Evolutionary conservation across 2,329 filamentous ascomycete species (phyloP), one percentile per base, ranked within the genome.

Genomic region (Colletotrichum musicola): DNA sequence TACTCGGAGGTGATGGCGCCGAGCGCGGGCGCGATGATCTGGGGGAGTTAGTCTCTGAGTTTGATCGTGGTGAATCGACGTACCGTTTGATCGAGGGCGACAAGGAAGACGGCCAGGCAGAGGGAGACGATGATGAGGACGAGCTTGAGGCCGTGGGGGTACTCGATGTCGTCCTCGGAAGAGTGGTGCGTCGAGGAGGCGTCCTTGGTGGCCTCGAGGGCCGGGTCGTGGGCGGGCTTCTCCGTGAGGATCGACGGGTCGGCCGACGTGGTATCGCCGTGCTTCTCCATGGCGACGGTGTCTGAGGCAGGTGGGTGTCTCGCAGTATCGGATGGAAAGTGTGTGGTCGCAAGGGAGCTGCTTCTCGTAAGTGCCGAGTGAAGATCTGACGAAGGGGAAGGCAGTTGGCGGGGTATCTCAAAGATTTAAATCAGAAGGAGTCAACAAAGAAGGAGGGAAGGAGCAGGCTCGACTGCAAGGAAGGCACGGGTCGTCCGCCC

Each of bases 11-110:
- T 86, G 71, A 87, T 88, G 73, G 84, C 83, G 20, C 84, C 84
- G 18, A 87, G 79, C 1, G 85, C 85, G 14, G 85, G 85, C 6
- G 84, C 83, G 69, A 86, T 84, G 69, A 85, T 63, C 27, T 35
- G 20, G 9, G 16, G 2, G 4, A 10, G 51, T 55, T 40, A 55
- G 51, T 9, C 2, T 54, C n/a, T 5, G 16, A 5, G 16, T 6
- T 25, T 25, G 20, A 4, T 5, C 4, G 16, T 20, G 9, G 4
- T 13, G 4, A 4, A 20, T 5, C 12, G 10, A 18, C 25, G 16
- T 38, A 64, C 86, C 54, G 84, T 86, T 76, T 85, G 83, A 70
- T 86, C 84, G 12, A 86, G 78, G 3, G 84, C 84, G 51, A 86
- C 83, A 46, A 86, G 79, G 74, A 86, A 85, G 65, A 85, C 77